Base-by-base conservation (phyloP, 768 basidiomycete genomes). In the Rhodotorula toruloides region DNA sequence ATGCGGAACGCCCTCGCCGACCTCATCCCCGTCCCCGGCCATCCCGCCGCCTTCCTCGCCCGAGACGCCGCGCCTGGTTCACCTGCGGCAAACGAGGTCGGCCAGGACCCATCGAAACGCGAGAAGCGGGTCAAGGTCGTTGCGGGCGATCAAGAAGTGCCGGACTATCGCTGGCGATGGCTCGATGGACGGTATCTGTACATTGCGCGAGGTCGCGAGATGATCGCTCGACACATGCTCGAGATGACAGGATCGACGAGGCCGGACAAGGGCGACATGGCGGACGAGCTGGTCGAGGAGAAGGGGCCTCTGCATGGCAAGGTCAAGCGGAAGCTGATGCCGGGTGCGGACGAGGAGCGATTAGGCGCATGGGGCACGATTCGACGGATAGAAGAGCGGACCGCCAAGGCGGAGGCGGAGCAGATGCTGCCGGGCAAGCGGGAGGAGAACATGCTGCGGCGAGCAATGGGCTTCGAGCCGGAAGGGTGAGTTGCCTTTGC, bases 181-280 rank as follows among this genome's bases (percentile, higher is more conserved):
- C 57, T 72, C 36, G 67, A 68, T 34, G 71, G 71, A 4, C 36
- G 71, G 29, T 72, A 68, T 49, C 22, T 65, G 32, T 72, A 72
- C 47, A 37, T 62, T 44, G 67, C 71, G 17, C 32, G 34, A 19
- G 71, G 71, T 22, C 29, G 61, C 7, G 37, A 59, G 19, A 42
- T 37, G 22, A 39, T 69, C 25, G 63, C 54, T 16, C 25, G 63
- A n/a, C 68, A 69, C n/a, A 48, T 64, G 44, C 27, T 22, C 36
- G 67, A 69, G 54, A 69, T 69, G 63, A n/a, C n/a, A n/a, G n/a
- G n/a, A n/a, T n/a, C n/a, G n/a, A n/a, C n/a, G n/a, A n/a, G n/a
- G n/a, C n/a, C n/a, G n/a, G n/a, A n/a, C n/a, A n/a, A n/a, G n/a
- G 58, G 58, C 29, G 56, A 49, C 25, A 40, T 59, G 27, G 36